Conservation (phyloP, 1,284 basidiomycete species). For the Ustanciosporium gigantosporum region DNA sequence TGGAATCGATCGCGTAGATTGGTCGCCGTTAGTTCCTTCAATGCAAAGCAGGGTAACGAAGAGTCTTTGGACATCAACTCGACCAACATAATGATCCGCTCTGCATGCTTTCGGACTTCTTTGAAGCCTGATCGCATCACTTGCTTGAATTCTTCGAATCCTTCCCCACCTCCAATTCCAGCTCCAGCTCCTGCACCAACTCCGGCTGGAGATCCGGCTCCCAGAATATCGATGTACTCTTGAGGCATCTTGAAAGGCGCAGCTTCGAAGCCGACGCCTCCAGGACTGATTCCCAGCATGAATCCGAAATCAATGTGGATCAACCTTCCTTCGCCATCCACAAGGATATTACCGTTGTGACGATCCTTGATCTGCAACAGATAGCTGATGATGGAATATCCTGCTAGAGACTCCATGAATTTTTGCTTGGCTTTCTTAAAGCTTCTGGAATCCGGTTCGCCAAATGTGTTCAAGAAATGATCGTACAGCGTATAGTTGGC, state of each 20-base stretch:
- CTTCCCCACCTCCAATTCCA: conserved; percentile 81
- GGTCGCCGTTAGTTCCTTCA: conserved; percentile 87
- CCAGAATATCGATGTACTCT: conserved; percentile 95
- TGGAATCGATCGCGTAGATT: conserved; percentile 88
- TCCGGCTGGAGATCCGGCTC: too few species aligned
- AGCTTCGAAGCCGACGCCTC: conserved; percentile 95
- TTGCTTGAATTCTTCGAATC: conserved; percentile 81
- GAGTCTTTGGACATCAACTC: conserved; percentile 98
- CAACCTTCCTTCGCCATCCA: conserved; percentile 91
- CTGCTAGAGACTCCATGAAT: conserved; percentile 90
- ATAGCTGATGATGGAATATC: conserved; percentile 89
- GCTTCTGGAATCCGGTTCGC: conserved; percentile 38
- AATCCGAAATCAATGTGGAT: conserved; percentile 98
- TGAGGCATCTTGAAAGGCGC: conserved; percentile 95
- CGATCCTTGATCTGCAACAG: conserved; percentile 97
- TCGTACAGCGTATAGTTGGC: conserved; percentile 54
- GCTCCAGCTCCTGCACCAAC: too few species aligned
- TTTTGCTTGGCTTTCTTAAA: conserved; percentile 69
- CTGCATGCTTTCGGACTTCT: conserved; percentile 91
- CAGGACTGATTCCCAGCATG: conserved; percentile 84
- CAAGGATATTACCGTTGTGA: conserved; percentile 96
- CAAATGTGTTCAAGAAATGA: conserved; percentile 54
- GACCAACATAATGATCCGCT: conserved; percentile 91
- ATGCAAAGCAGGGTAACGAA: conserved; percentile 85
- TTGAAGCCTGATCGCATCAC: conserved; percentile 93